Evolutionary conservation across 2,329 filamentous ascomycete species (phyloP), one percentile per base, ranked within the genome.

Genomic region (Colletotrichum graminicola): DNA sequence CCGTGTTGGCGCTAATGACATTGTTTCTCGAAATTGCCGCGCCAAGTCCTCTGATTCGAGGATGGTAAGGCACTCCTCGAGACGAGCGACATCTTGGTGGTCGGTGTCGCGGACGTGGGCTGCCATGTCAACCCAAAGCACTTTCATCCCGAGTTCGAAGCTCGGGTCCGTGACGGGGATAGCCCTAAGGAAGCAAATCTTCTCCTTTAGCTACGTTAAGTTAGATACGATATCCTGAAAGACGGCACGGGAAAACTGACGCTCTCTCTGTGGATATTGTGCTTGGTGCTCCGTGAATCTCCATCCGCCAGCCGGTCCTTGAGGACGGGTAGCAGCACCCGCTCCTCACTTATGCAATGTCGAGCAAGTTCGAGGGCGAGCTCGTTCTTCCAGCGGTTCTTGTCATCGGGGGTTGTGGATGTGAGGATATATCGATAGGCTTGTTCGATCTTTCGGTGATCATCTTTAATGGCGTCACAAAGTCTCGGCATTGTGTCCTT

Each of bases 361-460:
- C 70, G n/a, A n/a, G 70, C 70, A 7, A 72, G 70, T 34, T 72
- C 70, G 5, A 72, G 67, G 0, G 61, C 67, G 11, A 72, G 52
- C 23, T 70, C 70, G 12, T 66, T 66, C 12, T 66, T 66, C 70
- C 70, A 72, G 3, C 49, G 45, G 26, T 66, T n/a, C 21, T 70
- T 71, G 11, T 72, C 70, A 1, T 70, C 61, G 1, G 41, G 6
- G 1, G 43, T 56, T 2, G 55, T 43, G 16, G 70, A 57, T 6
- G 66, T 72, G 12, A 70, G 62, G 1, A 66, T 70, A 23, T 66
- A 70, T 12, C 66, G 61, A 32, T 66, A 71, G 23, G 67, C 67
- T 29, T 72, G 70, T 21, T 72, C 70, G 18, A 72, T 70, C 26
- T 63, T 60, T 2, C 66, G 43, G 43, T 72, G 70, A n/a, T 72